These are phyloP conservation scores for Eragrostis curvula DNA, from an alignment of 176 grass and related monocot genomes.

Conservation along the genomic window DNA sequence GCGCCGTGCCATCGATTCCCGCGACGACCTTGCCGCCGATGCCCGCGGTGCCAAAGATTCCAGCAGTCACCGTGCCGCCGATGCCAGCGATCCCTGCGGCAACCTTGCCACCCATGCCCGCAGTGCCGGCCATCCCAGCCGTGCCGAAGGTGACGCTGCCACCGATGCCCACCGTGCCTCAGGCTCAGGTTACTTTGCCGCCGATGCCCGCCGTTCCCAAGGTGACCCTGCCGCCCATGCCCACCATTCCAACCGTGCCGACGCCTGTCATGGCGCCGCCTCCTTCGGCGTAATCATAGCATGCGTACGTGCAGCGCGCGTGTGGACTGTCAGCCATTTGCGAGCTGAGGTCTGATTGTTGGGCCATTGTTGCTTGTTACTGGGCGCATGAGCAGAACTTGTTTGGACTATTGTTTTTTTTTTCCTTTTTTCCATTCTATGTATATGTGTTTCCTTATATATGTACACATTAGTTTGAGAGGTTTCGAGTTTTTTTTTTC, in stretches of 20 bases:
- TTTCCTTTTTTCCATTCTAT: neutral
- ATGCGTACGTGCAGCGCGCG: too few relatives aligned
- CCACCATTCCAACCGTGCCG: slow-evolving; percentile 28
- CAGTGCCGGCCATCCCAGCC: slow-evolving; percentile 11
- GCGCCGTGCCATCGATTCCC: neutral
- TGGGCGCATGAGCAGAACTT: neutral
- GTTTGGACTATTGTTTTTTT: neutral
- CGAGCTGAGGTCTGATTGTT: neutral
- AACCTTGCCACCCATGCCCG: neutral
- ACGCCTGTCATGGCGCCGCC: slow-evolving; percentile 29
- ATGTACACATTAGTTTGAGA: neutral
- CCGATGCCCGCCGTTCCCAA: neutral
- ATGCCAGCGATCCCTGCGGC: slow-evolving; percentile 1
- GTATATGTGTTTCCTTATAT: neutral
- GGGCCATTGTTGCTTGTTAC: neutral
- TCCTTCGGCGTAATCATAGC: slow-evolving; percentile 21
- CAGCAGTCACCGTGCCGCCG: neutral
- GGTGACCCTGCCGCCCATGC: neutral
- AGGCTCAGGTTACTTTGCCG: neutral
- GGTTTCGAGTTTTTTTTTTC: neutral
- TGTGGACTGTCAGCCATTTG: neutral
- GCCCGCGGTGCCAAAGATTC: neutral
- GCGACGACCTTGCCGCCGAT: neutral
- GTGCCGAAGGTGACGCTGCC: slow-evolving; percentile 13
- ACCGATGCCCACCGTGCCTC: neutral